These are phyloP conservation scores for Brettanomyces bruxellensis DNA, from an alignment of 805 yeast species.

Conservation along the genomic window DNA sequence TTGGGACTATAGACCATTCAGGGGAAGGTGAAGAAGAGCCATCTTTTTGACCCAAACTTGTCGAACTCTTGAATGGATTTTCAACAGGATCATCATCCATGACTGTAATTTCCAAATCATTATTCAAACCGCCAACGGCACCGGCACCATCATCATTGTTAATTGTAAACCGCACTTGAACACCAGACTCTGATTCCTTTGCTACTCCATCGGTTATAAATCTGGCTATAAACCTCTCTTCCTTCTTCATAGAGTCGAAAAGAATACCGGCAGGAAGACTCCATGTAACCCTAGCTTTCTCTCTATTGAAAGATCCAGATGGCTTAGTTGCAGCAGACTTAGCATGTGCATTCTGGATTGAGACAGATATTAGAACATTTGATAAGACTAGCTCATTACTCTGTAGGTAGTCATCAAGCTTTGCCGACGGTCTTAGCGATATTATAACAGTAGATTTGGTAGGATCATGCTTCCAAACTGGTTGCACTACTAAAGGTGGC, in stretches of 20 bases:
- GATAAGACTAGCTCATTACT: constrained; percentile 36
- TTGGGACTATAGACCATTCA: constrained; percentile 32
- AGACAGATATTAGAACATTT: constrained; percentile 54
- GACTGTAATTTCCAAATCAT: constrained; percentile 27
- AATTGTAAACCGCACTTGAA: constrained; percentile 56
- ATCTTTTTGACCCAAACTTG: constrained; percentile 5
- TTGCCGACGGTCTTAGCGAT: constrained; percentile 49
- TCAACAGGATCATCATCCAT: constrained; percentile 17
- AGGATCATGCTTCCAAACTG: constrained; percentile 84
- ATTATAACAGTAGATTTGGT: constrained; percentile 81
- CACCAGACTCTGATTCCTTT: constrained; percentile 65
- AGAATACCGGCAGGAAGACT: constrained; percentile 38
- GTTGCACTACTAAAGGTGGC: constrained; percentile 65
- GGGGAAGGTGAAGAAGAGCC: neutral
- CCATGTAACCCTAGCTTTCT: constrained; percentile 83
- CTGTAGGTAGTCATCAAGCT: constrained; percentile 26
- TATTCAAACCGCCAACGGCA: constrained; percentile 31
- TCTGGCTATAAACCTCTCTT: constrained; percentile 75
- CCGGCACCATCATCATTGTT: constrained; percentile 33
- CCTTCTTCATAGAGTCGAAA: constrained; percentile 28
- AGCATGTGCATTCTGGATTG: constrained; percentile 53
- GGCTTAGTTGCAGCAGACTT: constrained; percentile 83
- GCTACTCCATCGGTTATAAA: constrained; percentile 69
- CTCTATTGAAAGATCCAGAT: constrained; percentile 83
- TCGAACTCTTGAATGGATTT: constrained; percentile 27